phyloP scores from a whole-genome alignment of 352 stramenopile species.

The Globisporangium sylvaticum region DNA sequence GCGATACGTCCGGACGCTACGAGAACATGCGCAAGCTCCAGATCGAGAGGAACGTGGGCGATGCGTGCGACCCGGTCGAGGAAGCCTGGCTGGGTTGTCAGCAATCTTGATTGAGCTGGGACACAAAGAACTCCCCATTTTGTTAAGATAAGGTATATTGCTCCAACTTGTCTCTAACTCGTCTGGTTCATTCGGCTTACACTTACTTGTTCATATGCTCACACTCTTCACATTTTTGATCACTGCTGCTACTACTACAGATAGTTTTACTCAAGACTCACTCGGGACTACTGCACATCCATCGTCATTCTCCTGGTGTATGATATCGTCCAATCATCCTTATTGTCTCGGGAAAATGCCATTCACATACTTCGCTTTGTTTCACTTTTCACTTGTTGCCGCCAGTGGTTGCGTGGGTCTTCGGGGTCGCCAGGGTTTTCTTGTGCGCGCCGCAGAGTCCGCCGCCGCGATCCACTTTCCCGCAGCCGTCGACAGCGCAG shows the following conservation, averaged over 20 bases:
- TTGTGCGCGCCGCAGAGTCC: constrained; percentile 47
- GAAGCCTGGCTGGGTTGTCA: constrained; percentile 15
- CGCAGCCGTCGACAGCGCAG: constrained; percentile 34
- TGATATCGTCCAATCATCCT: not conserved
- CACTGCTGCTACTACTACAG: not conserved
- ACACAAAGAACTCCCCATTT: not conserved
- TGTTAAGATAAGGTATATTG: not conserved
- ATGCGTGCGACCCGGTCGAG: constrained; percentile 9
- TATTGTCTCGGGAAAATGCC: not conserved
- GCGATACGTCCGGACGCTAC: constrained; percentile 15
- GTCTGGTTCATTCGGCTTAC: not conserved
- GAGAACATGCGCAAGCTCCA: constrained; percentile 30
- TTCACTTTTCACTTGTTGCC: not conserved
- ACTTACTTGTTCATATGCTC: not conserved
- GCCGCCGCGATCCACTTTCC: constrained; percentile 43
- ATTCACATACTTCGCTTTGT: not conserved
- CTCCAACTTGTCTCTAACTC: not conserved
- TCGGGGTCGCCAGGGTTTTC: constrained; percentile 2
- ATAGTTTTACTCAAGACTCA: not conserved
- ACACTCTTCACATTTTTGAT: not conserved
- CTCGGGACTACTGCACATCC: not conserved
- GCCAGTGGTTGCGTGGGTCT: not conserved
- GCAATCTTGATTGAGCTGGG: not conserved
- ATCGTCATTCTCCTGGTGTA: not conserved
- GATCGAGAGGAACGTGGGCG: constrained; percentile 12